Percentiles rank a stretch among this genome's conserved stretches.
phyloP scores from a whole-genome alignment of 2,329 filamentous ascomycete genomes.

The Triangularia setosa region DNA sequence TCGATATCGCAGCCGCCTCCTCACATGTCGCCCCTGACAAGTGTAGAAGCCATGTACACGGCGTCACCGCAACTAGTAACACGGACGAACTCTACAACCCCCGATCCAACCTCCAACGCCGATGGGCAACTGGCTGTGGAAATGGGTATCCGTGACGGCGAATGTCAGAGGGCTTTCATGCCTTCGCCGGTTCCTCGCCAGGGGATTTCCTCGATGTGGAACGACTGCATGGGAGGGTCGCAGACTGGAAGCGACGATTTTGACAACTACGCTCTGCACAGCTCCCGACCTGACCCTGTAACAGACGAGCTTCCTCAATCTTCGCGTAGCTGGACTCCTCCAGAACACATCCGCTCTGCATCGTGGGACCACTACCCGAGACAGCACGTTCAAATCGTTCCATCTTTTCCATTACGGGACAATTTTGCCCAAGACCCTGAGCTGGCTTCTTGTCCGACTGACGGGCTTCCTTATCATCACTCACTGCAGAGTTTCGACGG shows the following conservation, averaged over 20 bases:
- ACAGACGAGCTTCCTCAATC: slow-evolving; percentile 12
- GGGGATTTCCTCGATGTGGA: slow-evolving; percentile 14
- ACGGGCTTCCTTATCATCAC: slow-evolving; percentile 2
- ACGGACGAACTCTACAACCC: slow-evolving; percentile 4
- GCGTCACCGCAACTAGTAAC: slow-evolving; percentile 12
- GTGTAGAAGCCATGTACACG: slow-evolving; percentile 8
- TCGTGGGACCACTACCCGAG: slow-evolving; percentile 11
- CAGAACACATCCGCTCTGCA: slow-evolving; percentile 15
- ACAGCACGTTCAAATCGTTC: neutral
- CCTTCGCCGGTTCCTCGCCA: slow-evolving; percentile 9
- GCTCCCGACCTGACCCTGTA: slow-evolving; percentile 12
- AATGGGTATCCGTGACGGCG: slow-evolving; percentile 8
- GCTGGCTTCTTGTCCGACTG: slow-evolving; percentile 13
- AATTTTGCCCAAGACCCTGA: slow-evolving; percentile 8
- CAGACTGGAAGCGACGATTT: slow-evolving; percentile 18
- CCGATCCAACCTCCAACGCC: neutral
- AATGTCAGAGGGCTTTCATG: slow-evolving; percentile 15
- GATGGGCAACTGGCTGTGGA: slow-evolving; percentile 5
- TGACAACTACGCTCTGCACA: slow-evolving; percentile 25
- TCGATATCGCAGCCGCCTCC: slow-evolving; percentile 6
- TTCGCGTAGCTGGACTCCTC: slow-evolving; percentile 24
- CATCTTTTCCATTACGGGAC: neutral
- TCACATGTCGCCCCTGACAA: slow-evolving; percentile 11
- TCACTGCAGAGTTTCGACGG: slow-evolving; percentile 8
- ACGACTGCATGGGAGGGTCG: slow-evolving; percentile 10